Percentiles rank a stretch among this genome's conserved stretches.
Conservation (phyloP, 495 filamentous ascomycete species). For the Cercophora newfieldiana region DNA sequence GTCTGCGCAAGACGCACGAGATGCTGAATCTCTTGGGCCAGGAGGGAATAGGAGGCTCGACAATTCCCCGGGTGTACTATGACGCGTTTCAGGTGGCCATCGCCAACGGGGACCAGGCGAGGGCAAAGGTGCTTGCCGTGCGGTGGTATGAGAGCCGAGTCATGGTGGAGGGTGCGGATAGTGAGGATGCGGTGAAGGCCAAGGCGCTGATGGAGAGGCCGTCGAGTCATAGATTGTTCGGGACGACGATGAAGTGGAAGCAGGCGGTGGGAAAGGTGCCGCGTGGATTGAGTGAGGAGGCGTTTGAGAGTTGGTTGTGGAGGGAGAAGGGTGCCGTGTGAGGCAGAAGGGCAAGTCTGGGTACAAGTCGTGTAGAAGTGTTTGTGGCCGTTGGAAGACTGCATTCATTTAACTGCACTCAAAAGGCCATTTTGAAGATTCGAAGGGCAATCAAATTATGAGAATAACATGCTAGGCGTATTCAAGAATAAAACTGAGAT, state of each 20-base stretch:
- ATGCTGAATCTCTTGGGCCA: neutral
- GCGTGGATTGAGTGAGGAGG: neutral
- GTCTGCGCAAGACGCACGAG: neutral
- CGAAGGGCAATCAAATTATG: too few relatives aligned
- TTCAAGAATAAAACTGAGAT: too few relatives aligned
- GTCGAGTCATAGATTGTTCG: neutral
- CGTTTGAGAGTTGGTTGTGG: slow-evolving; percentile 14
- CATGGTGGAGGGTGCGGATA: neutral
- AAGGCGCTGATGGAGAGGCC: neutral
- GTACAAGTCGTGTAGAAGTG: too few relatives aligned
- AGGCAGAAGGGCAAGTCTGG: too few relatives aligned
- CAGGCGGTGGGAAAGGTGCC: neutral
- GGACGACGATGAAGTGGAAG: slow-evolving; percentile 2
- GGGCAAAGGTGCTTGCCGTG: slow-evolving; percentile 1
- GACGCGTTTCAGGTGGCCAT: slow-evolving; percentile 2
- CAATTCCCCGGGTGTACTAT: neutral
- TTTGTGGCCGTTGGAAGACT: too few relatives aligned
- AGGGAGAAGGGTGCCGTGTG: neutral
- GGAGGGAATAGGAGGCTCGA: neutral
- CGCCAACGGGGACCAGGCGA: slow-evolving; percentile 9
- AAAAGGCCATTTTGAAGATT: too few relatives aligned
- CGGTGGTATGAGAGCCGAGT: neutral
- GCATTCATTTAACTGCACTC: too few relatives aligned
- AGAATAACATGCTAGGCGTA: too few relatives aligned
- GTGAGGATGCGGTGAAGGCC: neutral